Evolutionary conservation across 805 yeast genomes (phyloP), one percentile per base, ranked within the genome.

Genomic region (Kazachstania bromeliacearum): DNA sequence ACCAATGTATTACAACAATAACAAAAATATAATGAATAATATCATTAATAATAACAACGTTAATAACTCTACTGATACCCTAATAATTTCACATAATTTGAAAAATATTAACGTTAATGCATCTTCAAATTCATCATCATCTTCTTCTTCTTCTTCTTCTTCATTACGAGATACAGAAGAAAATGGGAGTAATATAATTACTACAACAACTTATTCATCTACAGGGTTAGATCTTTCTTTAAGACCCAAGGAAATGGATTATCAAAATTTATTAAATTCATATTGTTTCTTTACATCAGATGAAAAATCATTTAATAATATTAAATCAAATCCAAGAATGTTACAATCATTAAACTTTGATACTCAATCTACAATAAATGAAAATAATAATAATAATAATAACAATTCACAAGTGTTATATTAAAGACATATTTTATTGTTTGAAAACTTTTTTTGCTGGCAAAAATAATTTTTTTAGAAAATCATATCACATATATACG

Each of bases 211-310:
- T 3, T 14, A 9, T 17, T 26, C 29, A 10, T 10, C 29, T 8
- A 26, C 29, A 9, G 29, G 15, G 9, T 8, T 26, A 10, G 29
- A 26, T 10, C n/a, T n/a, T n/a, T n/a, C n/a, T n/a, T 26, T 13
- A 13, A 26, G 14, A 26, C 15, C 29, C n/a, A 13, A 13, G 29
- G 29, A 13, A 13, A 36, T 41, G 37, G 51, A 51, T 37, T 53
- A 54, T 35, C 50, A 54, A 30, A 45, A 49, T 8, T 43, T 54
- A 31, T 30, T 51, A 20, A 46, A 48, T 28, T 48, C 59, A 3
- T 53, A 50, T 33, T 51, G 59, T 37, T 54, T 53, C 34, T 47
- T 47, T 33, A 43, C 40, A 3, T 43, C 50, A 13, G 29, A 13
- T 13, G 15, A 26, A 8, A 26, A 13, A 9, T 13, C 29, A 8